Evolutionary conservation across 192 early-diverging fungal genomes (phyloP), one percentile per base, ranked within the genome.

Genomic region (Coemansia sp.): DNA sequence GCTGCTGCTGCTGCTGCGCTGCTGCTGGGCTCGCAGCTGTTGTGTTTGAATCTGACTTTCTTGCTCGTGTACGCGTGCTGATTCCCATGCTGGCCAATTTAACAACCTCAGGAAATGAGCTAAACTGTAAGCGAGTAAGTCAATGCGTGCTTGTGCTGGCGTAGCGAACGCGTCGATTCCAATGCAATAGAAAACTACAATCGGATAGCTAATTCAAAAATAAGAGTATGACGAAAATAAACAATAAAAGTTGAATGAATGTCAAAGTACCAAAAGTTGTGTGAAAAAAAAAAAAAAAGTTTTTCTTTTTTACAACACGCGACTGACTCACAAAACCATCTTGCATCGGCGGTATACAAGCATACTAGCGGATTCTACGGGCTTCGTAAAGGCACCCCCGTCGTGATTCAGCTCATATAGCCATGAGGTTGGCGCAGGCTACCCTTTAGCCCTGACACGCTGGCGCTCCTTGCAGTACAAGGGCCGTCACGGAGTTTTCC

Each of bases 31-130:
- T 13, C 11, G 38, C 38, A 11, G 38, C 1, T 33, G 22, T 14
- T 32, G 53, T 55, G 10, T 29, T 55, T 34, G 69, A 69, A 33
- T 79, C 71, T 7, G 71, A 59, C 6, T 54, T 69, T 49, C 73
- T 70, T 52, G 71, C 67, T 53, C 71, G 41, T 13, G 67, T 62
- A 25, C 71, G 76, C 41, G 71, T 73, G 64, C 67, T 67, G 46
- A 73, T 71, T 38, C 73, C 69, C 76, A 79, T 79, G 62, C 19
- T 50, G 5, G 43, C 22, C 10, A 50, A 33, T 46, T 57, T 29
- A 14, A 46, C 29, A 59, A 15, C 9, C 13, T 11, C 11, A 49
- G 2, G 13, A 59, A 46, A 50, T 34, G 8, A 67, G 32, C 9
- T 25, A 25, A 29, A 25, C 22, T 3, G 42, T 17, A 5, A 52